Evolutionary conservation across 441 rosid genomes (phyloP).

Genomic region (Bruguiera hainesii): DNA sequence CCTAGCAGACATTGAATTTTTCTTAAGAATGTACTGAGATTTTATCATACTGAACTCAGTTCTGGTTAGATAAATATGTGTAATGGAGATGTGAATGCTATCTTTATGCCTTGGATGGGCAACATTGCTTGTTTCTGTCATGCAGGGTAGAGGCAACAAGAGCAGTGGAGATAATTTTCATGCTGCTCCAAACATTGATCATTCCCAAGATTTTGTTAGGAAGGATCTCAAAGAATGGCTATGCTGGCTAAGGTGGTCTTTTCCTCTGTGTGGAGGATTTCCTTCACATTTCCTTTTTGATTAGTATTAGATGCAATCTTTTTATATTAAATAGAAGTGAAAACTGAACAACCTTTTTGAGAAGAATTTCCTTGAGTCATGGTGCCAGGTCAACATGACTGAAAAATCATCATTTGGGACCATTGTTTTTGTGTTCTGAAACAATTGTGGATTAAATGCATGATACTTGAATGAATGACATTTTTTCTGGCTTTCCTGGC

Average conservation of each 20-base stretch:
- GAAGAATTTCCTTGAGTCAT: not conserved
- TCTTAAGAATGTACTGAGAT: not conserved
- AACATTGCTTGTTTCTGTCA: slow-evolving; percentile 17
- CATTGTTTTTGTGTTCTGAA: not conserved
- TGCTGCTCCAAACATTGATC: slow-evolving; percentile 99
- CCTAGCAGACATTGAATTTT: not conserved
- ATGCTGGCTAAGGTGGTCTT: slow-evolving; percentile 76
- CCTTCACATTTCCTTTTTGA: not conserved
- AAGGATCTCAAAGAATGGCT: slow-evolving; percentile 94
- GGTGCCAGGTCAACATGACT: too few species aligned
- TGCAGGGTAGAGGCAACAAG: slow-evolving; percentile 94
- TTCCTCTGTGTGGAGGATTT: slow-evolving; percentile 8
- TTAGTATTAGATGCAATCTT: not conserved
- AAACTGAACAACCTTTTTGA: slow-evolving; percentile 2
- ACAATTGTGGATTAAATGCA: not conserved
- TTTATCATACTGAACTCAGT: slow-evolving; percentile 1
- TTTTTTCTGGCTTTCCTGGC: not conserved
- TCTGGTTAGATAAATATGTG: slow-evolving; percentile 6
- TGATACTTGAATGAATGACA: not conserved
- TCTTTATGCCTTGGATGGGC: slow-evolving; percentile 8
- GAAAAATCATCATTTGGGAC: not conserved
- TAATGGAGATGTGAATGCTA: slow-evolving; percentile 1
- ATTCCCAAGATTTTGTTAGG: slow-evolving; percentile 96
- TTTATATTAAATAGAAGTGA: not conserved
- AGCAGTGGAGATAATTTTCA: slow-evolving; percentile 98